Base-by-base conservation (phyloP, 495 filamentous ascomycete genomes). In the Cairneyella variabilis region DNA sequence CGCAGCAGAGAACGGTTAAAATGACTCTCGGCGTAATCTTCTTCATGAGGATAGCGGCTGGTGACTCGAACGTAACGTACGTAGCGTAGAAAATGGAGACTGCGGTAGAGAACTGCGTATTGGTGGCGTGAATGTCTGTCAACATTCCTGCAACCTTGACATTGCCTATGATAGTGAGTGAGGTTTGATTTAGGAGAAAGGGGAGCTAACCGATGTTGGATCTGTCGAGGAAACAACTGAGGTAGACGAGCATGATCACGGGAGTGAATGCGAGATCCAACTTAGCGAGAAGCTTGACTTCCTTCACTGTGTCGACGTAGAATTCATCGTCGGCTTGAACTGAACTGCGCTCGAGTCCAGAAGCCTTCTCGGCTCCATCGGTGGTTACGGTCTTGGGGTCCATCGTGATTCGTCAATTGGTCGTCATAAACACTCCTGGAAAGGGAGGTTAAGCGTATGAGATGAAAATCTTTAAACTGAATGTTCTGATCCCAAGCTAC, bases 1-100 rank as follows among this genome's bases (percentile, higher is more conserved):
- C 68, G 10, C 76, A 66, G 27, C 76, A 73, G 53, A 90, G 82
- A 26, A 79, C 74, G 3, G 84, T 75, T 51, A 92, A 80, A 6
- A 59, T 25, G 28, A 44, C 30, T 62, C 73, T 63, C 7, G 74
- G 70, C 0, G 74, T 74, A 14, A 72, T 54, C 36, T 71, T 75
- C 63, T 78, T 77, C 32, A 58, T 39, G 57, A 78, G 66, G 11
- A 73, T 45, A 12, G 75, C 67, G 0, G 71, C 70, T 0, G 74
- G 69, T 8, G 69, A 63, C 45, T 77, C 71, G 50, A 76, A 69
- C 10, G 68, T 46, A 5, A 78, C 73, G 47, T 79, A 79, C 12
- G 75, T 77, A 4, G 68, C 75, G 51, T 75, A 79, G 51, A 78
- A 76, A 46, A 78, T 73, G 4, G 76, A 75, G 0, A 77, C 67